phyloP scores from a whole-genome alignment of 192 early-diverging fungal species.

The Dissophora globulifera region DNA sequence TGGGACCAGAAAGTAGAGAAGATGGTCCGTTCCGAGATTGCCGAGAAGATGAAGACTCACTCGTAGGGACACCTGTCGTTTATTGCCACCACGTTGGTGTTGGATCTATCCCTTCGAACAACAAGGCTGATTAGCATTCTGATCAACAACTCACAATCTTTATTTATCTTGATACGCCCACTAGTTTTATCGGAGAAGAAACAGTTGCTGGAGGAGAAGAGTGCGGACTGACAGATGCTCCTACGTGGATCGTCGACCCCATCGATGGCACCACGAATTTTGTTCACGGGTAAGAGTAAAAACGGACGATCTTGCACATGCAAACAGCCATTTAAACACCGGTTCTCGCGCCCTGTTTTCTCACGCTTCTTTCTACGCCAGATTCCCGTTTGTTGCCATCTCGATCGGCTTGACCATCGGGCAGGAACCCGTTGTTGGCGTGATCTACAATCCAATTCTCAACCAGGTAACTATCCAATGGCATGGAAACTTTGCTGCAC shows the following conservation, averaged over 20 bases:
- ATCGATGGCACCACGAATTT: slow-evolving; percentile 88
- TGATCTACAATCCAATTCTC: slow-evolving; percentile 91
- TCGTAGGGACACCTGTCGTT: too few species aligned
- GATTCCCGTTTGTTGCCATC: slow-evolving; percentile 86
- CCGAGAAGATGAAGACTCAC: slow-evolving; percentile 62
- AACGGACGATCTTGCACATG: neutral
- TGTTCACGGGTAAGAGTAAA: slow-evolving; percentile 61
- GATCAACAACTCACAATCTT: slow-evolving; percentile 46
- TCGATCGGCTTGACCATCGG: slow-evolving; percentile 86
- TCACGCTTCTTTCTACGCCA: slow-evolving; percentile 4
- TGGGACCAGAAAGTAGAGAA: slow-evolving; percentile 87
- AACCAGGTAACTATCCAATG: slow-evolving; percentile 71
- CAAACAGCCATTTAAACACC: too few species aligned
- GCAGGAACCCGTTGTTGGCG: slow-evolving; percentile 83
- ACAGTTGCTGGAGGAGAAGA: slow-evolving; percentile 68
- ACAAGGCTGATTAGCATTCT: too few species aligned
- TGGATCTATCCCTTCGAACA: too few species aligned
- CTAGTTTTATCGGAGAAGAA: slow-evolving; percentile 91
- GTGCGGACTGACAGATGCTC: slow-evolving; percentile 70
- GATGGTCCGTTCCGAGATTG: slow-evolving; percentile 62
- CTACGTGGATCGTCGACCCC: slow-evolving; percentile 94
- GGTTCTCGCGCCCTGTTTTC: neutral
- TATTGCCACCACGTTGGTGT: too few species aligned
- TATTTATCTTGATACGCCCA: too few species aligned
- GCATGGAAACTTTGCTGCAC: too few species aligned